Conservation (phyloP, 2,329 filamentous ascomycete genomes). For the Pseudopithomyces chartarum region DNA sequence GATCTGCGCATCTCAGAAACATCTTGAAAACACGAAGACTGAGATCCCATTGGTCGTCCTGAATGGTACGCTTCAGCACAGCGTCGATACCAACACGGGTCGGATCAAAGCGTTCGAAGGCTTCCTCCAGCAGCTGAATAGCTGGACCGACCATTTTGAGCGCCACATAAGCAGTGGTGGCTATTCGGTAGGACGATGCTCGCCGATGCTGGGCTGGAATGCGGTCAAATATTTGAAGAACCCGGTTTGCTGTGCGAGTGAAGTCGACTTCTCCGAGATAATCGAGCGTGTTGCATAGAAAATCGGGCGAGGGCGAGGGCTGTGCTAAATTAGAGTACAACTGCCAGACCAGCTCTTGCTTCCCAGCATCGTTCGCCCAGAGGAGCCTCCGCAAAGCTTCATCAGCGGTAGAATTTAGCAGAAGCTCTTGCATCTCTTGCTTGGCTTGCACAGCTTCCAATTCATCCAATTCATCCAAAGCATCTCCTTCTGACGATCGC, state of each 20-base stretch:
- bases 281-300: slow-evolving; percentile 32
- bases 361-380: slow-evolving; percentile 14
- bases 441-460: slow-evolving; percentile 17
- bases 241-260: slow-evolving; percentile 48
- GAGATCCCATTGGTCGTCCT: slow-evolving; percentile 43
- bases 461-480: slow-evolving; percentile 11
- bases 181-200: slow-evolving; percentile 50
- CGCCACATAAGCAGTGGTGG: slow-evolving; percentile 52
- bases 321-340: slow-evolving; percentile 40
- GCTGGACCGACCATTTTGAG: slow-evolving; percentile 46
- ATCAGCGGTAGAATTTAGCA: slow-evolving; percentile 20
- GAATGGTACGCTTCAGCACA: slow-evolving; percentile 35
- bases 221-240: slow-evolving; percentile 52
- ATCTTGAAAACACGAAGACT: slow-evolving; percentile 32
- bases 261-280: slow-evolving; percentile 29
- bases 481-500: slow-evolving; percentile 17
- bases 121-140: slow-evolving; percentile 49
- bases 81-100: slow-evolving; percentile 32
- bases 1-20: slow-evolving; percentile 17
- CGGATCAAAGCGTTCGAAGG: slow-evolving; percentile 20
- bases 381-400: slow-evolving; percentile 27
- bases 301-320: background rate
- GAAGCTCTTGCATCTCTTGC: slow-evolving; percentile 24
- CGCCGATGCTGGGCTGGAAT: slow-evolving; percentile 46
- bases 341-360: slow-evolving; percentile 43